phyloP scores from a whole-genome alignment of 148 eudicot genomes.

The Heliosperma pusillum region DNA sequence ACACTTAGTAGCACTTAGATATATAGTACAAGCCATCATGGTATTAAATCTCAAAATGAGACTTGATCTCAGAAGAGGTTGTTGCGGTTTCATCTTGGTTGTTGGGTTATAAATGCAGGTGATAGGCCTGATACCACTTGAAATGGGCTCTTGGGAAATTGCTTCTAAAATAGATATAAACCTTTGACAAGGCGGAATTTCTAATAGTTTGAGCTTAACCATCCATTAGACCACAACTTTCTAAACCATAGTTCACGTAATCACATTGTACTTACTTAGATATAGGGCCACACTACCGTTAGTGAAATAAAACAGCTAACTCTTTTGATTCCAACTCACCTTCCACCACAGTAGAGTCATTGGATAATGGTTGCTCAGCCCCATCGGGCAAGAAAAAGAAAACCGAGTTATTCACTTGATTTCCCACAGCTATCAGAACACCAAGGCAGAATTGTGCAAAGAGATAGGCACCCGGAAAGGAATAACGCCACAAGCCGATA shows the following conservation, averaged over 20 bases:
- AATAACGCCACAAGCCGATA: conserved; percentile 86
- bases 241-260: not conserved
- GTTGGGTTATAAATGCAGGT: too few relatives aligned
- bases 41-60: too few relatives aligned
- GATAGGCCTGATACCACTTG: too few relatives aligned
- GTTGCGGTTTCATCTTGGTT: not conserved
- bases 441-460: conserved; percentile 90
- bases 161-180: too few relatives aligned
- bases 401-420: conserved; percentile 83
- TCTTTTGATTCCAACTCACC: conserved; percentile 36
- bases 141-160: too few relatives aligned
- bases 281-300: not conserved
- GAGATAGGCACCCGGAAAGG: conserved; percentile 78
- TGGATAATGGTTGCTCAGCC: conserved; percentile 39
- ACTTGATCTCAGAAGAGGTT: too few relatives aligned
- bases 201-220: not conserved
- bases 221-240: not conserved
- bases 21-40: not conserved
- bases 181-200: too few relatives aligned
- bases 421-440: conserved; percentile 75
- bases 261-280: not conserved
- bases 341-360: conserved; percentile 44
- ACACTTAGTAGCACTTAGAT: not conserved
- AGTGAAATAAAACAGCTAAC: not conserved
- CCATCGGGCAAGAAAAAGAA: conserved; percentile 65